Evolutionary conservation across 768 basidiomycete genomes (phyloP).

Genomic region (Dendrothele bispora): DNA sequence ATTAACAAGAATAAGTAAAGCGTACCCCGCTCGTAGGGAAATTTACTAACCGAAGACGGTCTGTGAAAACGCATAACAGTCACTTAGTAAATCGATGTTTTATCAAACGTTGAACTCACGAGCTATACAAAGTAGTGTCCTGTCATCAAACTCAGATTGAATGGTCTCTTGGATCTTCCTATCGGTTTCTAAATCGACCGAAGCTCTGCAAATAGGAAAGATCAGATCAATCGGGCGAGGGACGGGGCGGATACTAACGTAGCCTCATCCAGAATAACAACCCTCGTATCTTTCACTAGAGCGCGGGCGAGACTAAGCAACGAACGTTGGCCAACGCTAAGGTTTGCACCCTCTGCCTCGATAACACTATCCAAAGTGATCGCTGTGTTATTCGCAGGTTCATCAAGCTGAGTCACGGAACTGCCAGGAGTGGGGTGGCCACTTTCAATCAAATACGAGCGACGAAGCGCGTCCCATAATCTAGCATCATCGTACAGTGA

Average conservation of each 20-base stretch:
- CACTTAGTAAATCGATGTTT: neutral
- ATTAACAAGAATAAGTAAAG: too few relatives aligned
- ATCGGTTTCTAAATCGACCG: constrained; percentile 65
- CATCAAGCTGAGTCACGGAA: neutral
- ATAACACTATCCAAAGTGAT: constrained; percentile 59
- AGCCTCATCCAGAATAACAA: constrained; percentile 69
- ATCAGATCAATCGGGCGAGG: neutral
- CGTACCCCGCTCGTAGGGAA: too few relatives aligned
- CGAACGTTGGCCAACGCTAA: constrained; percentile 58
- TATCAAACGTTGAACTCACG: constrained; percentile 32
- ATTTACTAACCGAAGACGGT: too few relatives aligned
- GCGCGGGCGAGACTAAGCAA: constrained; percentile 67
- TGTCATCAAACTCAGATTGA: constrained; percentile 53
- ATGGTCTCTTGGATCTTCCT: constrained; percentile 70
- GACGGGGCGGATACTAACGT: constrained; percentile 18
- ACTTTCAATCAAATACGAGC: constrained; percentile 44
- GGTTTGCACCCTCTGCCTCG: constrained; percentile 62
- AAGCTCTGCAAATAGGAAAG: constrained; percentile 27
- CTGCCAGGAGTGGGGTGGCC: constrained; percentile 16
- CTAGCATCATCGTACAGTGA: constrained; percentile 60
- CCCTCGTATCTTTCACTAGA: constrained; percentile 59
- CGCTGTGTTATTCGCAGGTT: constrained; percentile 25
- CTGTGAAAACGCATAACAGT: constrained; percentile 16
- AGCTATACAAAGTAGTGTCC: constrained; percentile 63
- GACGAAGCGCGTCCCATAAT: constrained; percentile 73